Conservation (phyloP, 208 protist genomes). For the Vickermania ingenoplastis region DNA sequence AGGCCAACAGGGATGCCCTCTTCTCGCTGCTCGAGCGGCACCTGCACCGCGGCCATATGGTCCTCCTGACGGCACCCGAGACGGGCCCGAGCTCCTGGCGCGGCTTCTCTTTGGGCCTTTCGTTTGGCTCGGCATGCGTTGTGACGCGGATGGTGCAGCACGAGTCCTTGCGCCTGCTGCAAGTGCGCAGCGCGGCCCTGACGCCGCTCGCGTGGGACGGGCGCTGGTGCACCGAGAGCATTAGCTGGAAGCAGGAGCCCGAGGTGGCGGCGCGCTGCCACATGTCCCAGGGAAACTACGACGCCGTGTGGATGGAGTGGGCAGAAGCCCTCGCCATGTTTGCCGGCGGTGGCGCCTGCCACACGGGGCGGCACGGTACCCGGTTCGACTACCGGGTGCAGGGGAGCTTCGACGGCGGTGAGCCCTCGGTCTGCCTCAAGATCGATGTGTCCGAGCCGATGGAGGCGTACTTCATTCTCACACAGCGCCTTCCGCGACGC, state of each 20-base stretch:
- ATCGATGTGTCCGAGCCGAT: conserved; percentile 20
- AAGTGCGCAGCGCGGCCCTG: conserved; percentile 4
- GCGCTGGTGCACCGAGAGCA: conserved; percentile 8
- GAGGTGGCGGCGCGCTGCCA: background rate
- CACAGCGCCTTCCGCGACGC: background rate
- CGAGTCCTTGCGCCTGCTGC: conserved; percentile 4
- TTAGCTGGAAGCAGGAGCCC: conserved; percentile 7
- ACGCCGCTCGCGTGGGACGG: conserved; percentile 4
- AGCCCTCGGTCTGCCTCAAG: conserved; percentile 30
- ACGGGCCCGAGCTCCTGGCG: conserved; percentile 1
- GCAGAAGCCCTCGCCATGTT: conserved; percentile 51
- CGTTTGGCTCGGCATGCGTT: conserved; percentile 7
- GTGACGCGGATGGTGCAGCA: conserved; percentile 8
- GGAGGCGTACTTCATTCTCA: conserved; percentile 25
- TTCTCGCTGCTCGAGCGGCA: conserved; percentile 22
- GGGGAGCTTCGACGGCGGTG: conserved; percentile 18
- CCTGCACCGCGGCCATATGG: conserved; percentile 14
- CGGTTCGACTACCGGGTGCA: conserved; percentile 37
- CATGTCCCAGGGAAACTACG: conserved; percentile 1
- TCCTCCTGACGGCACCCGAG: conserved; percentile 10
- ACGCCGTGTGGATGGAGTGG: conserved; percentile 73
- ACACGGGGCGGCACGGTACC: conserved; percentile 9
- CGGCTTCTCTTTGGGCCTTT: background rate
- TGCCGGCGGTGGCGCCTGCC: conserved; percentile 56
- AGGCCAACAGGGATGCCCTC: conserved; percentile 4